These are phyloP conservation scores for Xylariales sp. DNA, from an alignment of 2,329 filamentous ascomycete genomes.

Conservation along the genomic window DNA sequence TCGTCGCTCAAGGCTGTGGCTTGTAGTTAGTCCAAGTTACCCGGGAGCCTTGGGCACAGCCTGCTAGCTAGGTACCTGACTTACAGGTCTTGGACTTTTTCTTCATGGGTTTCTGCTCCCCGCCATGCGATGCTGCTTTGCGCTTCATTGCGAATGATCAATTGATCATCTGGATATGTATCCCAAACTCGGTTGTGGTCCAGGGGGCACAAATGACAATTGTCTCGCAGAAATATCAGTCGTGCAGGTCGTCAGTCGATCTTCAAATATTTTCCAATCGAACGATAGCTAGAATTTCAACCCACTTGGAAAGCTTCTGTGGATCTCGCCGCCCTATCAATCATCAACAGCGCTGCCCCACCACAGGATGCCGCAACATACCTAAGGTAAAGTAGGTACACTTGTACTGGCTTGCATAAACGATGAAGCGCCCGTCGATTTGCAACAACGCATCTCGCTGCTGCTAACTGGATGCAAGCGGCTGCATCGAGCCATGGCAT, in stretches of 20 bases:
- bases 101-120: conserved; percentile 39
- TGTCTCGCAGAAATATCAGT: background rate
- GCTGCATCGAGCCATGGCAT: background rate
- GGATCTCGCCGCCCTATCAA: conserved; percentile 8
- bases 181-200: no score
- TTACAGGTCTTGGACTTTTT: conserved; percentile 47
- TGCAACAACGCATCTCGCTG: background rate
- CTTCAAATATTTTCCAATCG: conserved; percentile 10
- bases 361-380: no score
- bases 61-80: conserved; percentile 14
- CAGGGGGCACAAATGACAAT: no score
- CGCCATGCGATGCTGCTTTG: conserved; percentile 46
- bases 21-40: background rate
- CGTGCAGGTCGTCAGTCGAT: conserved; percentile 2
- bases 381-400: no score
- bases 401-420: no score
- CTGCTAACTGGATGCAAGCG: background rate
- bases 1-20: conserved; percentile 40
- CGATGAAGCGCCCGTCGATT: conserved; percentile 1
- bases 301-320: conserved; percentile 3
- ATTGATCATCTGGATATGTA: conserved; percentile 14
- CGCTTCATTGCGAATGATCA: conserved; percentile 48
- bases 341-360: background rate
- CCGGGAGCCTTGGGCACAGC: background rate
- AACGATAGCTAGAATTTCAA: conserved; percentile 9